A percentile compares a stretch with the other conserved stretches of the same genome.
phyloP scores from a whole-genome alignment of 768 basidiomycete species.

The Rhodocollybia butyracea region DNA sequence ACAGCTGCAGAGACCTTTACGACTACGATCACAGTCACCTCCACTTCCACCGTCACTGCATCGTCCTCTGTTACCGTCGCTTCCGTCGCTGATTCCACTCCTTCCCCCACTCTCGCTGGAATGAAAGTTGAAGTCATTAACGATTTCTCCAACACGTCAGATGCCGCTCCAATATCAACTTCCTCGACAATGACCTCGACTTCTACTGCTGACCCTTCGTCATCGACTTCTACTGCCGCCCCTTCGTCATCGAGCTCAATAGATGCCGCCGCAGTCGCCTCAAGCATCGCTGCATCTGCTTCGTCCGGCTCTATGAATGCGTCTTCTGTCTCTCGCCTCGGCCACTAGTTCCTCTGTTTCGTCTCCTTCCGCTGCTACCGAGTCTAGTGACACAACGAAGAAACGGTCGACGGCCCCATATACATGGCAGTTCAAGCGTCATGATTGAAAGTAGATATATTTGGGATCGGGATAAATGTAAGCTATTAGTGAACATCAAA shows the following conservation, averaged over 20 bases:
- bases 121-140: not conserved
- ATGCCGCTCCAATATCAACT: not conserved
- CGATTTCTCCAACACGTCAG: not conserved
- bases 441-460: not conserved
- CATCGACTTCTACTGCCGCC: not conserved
- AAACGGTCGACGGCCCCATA: not conserved
- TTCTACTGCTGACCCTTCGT: not conserved
- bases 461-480: too few relatives aligned
- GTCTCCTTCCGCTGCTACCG: not conserved
- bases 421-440: not conserved
- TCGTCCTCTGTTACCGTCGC: not conserved
- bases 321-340: not conserved
- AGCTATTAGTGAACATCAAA: too few relatives aligned
- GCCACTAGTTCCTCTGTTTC: not conserved
- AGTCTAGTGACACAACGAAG: not conserved
- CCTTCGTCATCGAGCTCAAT: not conserved
- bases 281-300: not conserved
- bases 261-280: not conserved
- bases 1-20: not conserved
- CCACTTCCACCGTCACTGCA: not conserved
- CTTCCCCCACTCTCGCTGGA: not conserved
- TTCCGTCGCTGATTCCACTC: not conserved
- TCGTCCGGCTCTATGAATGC: not conserved
- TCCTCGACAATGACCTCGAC: not conserved
- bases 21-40: not conserved